A percentile compares a stretch with the other conserved stretches of the same genome.
Conservation (phyloP, 2,329 filamentous ascomycete genomes). For the Cladosporium velox region DNA sequence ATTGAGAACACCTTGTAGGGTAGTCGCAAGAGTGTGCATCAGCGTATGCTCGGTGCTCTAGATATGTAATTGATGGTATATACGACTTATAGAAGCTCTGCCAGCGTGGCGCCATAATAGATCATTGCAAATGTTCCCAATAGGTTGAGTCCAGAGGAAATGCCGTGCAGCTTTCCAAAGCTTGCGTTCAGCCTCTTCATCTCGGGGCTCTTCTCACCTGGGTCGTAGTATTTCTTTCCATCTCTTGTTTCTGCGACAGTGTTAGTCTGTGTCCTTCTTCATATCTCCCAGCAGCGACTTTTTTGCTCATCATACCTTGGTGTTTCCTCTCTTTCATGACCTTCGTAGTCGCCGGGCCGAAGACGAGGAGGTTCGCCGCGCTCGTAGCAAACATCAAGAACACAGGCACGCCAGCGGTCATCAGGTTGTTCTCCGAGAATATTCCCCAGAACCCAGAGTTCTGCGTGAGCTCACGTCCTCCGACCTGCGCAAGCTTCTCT, state of each 20-base stretch:
- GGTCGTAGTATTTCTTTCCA: constrained; percentile 82
- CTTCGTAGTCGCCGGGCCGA: constrained; percentile 74
- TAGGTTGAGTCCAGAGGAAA: constrained; percentile 79
- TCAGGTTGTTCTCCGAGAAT: constrained; percentile 61
- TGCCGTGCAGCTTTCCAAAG: constrained; percentile 78
- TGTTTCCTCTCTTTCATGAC: constrained; percentile 74
- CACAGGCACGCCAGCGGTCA: constrained; percentile 68
- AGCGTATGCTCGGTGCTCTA: neutral
- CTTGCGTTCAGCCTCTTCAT: constrained; percentile 78
- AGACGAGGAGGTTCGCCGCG: constrained; percentile 66
- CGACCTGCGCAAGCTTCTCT: constrained; percentile 40
- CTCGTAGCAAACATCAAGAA: constrained; percentile 70
- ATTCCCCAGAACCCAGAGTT: constrained; percentile 42
- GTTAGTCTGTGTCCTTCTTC: neutral
- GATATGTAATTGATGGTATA: constrained; percentile 13
- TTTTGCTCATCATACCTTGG: constrained; percentile 63
- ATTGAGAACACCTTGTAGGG: constrained; percentile 33
- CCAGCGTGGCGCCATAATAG: constrained; percentile 76
- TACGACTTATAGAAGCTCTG: constrained; percentile 55
- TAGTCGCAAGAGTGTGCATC: neutral
- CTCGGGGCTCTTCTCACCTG: constrained; percentile 76
- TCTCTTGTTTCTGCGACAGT: constrained; percentile 69
- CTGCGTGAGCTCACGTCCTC: constrained; percentile 27
- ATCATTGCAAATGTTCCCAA: constrained; percentile 68
- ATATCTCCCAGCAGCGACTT: neutral